Base-by-base conservation (phyloP, 2,329 filamentous ascomycete genomes). In the Epichloe sp. region DNA sequence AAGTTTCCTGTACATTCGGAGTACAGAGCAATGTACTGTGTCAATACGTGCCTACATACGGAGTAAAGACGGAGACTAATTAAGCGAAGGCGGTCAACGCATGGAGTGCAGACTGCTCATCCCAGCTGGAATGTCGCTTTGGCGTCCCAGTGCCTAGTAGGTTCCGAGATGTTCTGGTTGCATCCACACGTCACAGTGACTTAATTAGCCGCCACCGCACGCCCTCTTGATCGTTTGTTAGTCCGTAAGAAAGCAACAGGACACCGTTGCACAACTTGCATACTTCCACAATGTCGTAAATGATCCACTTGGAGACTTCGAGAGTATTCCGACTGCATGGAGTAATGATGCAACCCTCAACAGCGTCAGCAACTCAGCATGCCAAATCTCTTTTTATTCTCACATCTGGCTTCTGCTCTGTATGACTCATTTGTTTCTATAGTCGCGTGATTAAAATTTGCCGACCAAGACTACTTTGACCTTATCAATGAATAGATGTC, bases 241-340 rank as follows among this genome's bases (percentile, higher is more conserved):
- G 14, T 38, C 8, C 10, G 26, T 8, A n/a, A 21, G 19, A 15
- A 17, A 14, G 41, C 34, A 38, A 31, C 11, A 12, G 37, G 47
- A 49, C 47, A 42, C 37, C 37, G 37, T 42, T 49, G 23, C 47
- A 23, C 17, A n/a, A 38, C 3, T 10, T 23, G 10, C 26, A 26
- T 26, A 44, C 12, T 6, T 21, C 12, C 21, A 34, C 21, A 17
- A 31, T 31, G 4, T 47, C 15, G 21, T 47, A 15, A 15, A 12
- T 36, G n/a, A n/a, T 47, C 15, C 36, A 14, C 17, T 38, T 48
- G 46, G 50, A 11, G 17, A 44, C 44, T 61, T 61, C 58, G 57
- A 60, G 58, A 62, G 62, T 57, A 59, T 62, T 62, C 60, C 55
- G 47, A 51, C 14, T 19, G 44, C 38, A 11, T 31, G 26, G 26